Conservation (phyloP, 148 eudicot species). For the Chenopodium suecicum region DNA sequence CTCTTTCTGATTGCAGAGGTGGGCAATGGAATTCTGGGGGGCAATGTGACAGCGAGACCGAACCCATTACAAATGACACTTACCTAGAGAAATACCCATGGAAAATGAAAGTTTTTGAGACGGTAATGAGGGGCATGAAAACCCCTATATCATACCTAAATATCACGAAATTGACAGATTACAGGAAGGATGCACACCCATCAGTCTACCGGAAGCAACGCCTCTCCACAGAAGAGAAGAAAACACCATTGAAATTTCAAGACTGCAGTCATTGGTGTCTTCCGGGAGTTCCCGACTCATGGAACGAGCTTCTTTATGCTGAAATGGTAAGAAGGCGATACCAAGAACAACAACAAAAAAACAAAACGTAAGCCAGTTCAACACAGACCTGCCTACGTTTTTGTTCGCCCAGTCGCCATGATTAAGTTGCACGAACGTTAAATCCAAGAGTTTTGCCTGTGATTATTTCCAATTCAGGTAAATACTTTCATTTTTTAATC, state of each 20-base stretch:
- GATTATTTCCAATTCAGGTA: not conserved
- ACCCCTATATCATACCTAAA: slow-evolving; percentile 65
- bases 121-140: slow-evolving; percentile 65
- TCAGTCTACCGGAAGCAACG: slow-evolving; percentile 65
- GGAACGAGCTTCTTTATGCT: slow-evolving; percentile 91
- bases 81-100: slow-evolving; percentile 61
- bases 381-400: not conserved
- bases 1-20: slow-evolving; percentile 50
- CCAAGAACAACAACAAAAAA: slow-evolving; percentile 30
- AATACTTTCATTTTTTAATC: not conserved
- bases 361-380: slow-evolving; percentile 22
- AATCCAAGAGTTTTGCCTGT: not conserved
- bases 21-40: slow-evolving; percentile 99
- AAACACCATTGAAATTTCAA: slow-evolving; percentile 57
- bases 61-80: slow-evolving; percentile 66
- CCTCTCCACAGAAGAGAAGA: slow-evolving; percentile 42
- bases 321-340: slow-evolving; percentile 59
- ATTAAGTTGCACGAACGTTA: not conserved
- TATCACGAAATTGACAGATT: slow-evolving; percentile 75
- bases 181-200: slow-evolving; percentile 87
- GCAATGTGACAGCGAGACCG: slow-evolving; percentile 71
- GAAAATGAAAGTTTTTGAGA: slow-evolving; percentile 68
- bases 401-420: slow-evolving; percentile 13
- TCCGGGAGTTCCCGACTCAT: slow-evolving; percentile 92
- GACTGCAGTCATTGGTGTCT: slow-evolving; percentile 99